phyloP scores from a whole-genome alignment of 164 flowering plant genomes.

The Sedum album region DNA sequence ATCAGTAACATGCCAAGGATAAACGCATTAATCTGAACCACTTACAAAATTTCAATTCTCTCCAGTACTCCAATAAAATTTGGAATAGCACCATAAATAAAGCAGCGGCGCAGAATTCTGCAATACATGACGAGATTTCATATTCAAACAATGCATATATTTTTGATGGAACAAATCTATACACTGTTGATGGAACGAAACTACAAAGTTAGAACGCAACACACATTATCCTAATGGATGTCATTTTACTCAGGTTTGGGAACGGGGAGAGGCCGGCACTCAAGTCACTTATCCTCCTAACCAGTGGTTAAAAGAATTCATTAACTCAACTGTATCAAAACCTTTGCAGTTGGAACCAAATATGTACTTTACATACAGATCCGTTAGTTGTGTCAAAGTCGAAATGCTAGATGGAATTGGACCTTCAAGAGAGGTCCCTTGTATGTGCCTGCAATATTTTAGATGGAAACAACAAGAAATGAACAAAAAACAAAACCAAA shows the following conservation, averaged over 20 bases:
- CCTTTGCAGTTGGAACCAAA: background rate
- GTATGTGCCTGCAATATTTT: slow-evolving; percentile 38
- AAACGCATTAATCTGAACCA: slow-evolving; percentile 3
- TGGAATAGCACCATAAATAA: slow-evolving; percentile 48
- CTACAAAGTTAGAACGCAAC: slow-evolving; percentile 15
- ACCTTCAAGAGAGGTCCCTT: slow-evolving; percentile 62
- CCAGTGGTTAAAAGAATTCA: background rate
- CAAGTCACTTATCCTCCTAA: slow-evolving; percentile 70
- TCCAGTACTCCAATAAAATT: slow-evolving; percentile 44
- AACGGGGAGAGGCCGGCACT: slow-evolving; percentile 37
- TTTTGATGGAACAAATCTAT: background rate
- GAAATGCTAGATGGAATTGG: slow-evolving; percentile 69
- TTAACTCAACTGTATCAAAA: background rate
- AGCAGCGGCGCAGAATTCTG: slow-evolving; percentile 65
- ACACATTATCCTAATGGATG: slow-evolving; percentile 50
- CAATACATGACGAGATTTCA: background rate
- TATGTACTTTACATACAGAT: slow-evolving; percentile 36
- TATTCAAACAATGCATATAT: background rate
- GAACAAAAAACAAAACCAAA: background rate
- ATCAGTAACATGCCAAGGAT: background rate
- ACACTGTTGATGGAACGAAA: background rate
- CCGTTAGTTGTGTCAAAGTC: slow-evolving; percentile 42
- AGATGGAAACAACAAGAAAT: background rate
- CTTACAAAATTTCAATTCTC: slow-evolving; percentile 55
- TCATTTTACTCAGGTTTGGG: slow-evolving; percentile 39